These are phyloP conservation scores for Amphichorda felina DNA, from an alignment of 2,329 filamentous ascomycete genomes.

Conservation along the genomic window DNA sequence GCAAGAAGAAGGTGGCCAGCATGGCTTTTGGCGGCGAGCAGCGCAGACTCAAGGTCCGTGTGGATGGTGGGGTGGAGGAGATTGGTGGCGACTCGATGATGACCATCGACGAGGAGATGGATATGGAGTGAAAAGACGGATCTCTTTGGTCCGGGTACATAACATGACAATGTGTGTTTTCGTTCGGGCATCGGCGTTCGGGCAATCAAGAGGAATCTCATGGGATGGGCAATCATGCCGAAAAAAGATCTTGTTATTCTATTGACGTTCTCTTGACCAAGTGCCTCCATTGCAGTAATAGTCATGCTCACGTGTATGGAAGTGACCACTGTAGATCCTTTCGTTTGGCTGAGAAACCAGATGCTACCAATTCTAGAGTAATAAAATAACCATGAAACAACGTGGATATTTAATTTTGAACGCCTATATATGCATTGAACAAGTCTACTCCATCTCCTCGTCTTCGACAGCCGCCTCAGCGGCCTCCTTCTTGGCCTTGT, in stretches of 20 bases:
- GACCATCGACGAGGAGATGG: constrained; percentile 9
- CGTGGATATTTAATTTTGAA: constrained; percentile 4
- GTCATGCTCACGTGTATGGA: no score
- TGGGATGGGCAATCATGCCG: no score
- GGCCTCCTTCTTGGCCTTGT: constrained; percentile 31
- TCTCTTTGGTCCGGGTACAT: background rate
- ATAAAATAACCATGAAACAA: no score
- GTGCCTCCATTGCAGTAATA: no score
- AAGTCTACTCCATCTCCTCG: constrained; percentile 12
- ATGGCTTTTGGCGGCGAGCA: constrained; percentile 31
- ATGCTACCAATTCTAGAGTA: no score
- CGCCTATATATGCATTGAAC: constrained; percentile 1
- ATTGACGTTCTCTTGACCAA: no score
- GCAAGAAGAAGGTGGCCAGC: constrained; percentile 17
- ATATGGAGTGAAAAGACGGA: constrained; percentile 2
- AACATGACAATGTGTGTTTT: background rate
- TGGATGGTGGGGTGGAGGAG: constrained; percentile 22
- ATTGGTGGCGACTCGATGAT: constrained; percentile 5
- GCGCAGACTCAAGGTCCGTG: constrained; percentile 22
- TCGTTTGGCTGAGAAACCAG: no score
- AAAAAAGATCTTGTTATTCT: no score
- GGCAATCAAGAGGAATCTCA: background rate
- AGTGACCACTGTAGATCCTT: no score
- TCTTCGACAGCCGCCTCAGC: constrained; percentile 20
- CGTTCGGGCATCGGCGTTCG: background rate